These are phyloP conservation scores for Lecanicillium sp. DNA, from an alignment of 2,329 filamentous ascomycete species.

Conservation along the genomic window DNA sequence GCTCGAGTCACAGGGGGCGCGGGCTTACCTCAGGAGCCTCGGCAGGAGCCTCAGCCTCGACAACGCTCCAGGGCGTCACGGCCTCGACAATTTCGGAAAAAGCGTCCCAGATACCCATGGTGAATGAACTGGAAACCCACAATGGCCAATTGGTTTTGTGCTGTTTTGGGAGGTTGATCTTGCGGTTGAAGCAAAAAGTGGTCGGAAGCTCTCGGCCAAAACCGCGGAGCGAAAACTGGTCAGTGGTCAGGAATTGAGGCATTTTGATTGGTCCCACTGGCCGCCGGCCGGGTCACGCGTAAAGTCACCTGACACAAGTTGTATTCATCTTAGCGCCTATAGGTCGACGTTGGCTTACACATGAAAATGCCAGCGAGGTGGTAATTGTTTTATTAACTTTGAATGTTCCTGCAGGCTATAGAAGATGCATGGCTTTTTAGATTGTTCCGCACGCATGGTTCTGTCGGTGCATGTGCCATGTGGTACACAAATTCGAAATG, in stretches of 20 bases:
- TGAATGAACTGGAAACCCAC: slow-evolving; percentile 33
- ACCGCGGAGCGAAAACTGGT: slow-evolving; percentile 38
- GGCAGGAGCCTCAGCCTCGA: slow-evolving; percentile 62
- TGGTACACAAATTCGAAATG: no score
- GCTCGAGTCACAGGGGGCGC: background rate
- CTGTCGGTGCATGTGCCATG: no score
- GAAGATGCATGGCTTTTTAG: no score
- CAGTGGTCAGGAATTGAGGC: slow-evolving; percentile 43
- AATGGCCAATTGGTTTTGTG: slow-evolving; percentile 34
- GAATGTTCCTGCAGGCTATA: no score
- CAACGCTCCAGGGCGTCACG: slow-evolving; percentile 58
- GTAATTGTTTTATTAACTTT: no score
- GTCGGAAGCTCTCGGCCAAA: slow-evolving; percentile 38
- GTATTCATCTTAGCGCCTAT: background rate
- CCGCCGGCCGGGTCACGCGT: slow-evolving; percentile 16
- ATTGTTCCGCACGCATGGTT: no score
- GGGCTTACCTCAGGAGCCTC: slow-evolving; percentile 52
- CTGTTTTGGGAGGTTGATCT: slow-evolving; percentile 25
- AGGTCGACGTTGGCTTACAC: no score
- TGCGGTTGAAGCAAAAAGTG: slow-evolving; percentile 26
- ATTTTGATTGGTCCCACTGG: slow-evolving; percentile 39
- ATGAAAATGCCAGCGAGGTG: no score
- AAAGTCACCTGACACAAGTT: slow-evolving; percentile 20
- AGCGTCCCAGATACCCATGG: slow-evolving; percentile 63
- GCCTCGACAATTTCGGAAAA: slow-evolving; percentile 60